Percentiles rank a stretch among this genome's conserved stretches.
phyloP scores from a whole-genome alignment of 495 filamentous ascomycete genomes.

The Halenospora varia region DNA sequence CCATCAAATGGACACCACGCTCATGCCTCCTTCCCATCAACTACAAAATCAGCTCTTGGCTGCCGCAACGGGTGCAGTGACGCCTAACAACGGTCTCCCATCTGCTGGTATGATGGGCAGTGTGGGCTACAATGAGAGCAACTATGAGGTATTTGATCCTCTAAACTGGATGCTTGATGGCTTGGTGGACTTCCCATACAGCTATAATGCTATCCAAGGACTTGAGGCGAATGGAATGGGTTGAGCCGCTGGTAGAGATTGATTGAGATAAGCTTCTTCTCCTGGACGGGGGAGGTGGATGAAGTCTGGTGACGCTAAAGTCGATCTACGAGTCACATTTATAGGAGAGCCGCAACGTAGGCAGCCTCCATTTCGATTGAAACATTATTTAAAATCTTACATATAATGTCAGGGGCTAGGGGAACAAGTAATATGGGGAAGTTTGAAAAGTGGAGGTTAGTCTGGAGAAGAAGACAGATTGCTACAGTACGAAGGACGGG shows the following conservation, averaged over 20 bases:
- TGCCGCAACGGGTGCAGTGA: slow-evolving; percentile 17
- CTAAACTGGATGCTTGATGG: slow-evolving; percentile 89
- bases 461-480: neutral
- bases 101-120: slow-evolving; percentile 19
- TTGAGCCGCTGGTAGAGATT: neutral
- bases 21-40: slow-evolving; percentile 38
- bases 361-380: no score
- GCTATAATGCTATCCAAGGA: slow-evolving; percentile 33
- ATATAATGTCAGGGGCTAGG: no score
- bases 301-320: no score
- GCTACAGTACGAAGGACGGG: neutral
- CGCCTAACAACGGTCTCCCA: slow-evolving; percentile 14
- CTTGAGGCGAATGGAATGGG: slow-evolving; percentile 22
- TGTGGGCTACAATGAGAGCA: slow-evolving; percentile 25
- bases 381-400: no score
- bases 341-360: no score
- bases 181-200: slow-evolving; percentile 74
- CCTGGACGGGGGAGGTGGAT: no score
- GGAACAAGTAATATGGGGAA: neutral
- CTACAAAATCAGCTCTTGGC: slow-evolving; percentile 21
- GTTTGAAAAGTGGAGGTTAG: neutral
- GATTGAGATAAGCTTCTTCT: neutral
- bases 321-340: no score
- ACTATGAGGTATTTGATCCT: slow-evolving; percentile 53
- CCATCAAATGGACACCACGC: slow-evolving; percentile 46